These are phyloP conservation scores for Phytophthora kernoviae DNA, from an alignment of 352 stramenopile species.

Conservation along the genomic window DNA sequence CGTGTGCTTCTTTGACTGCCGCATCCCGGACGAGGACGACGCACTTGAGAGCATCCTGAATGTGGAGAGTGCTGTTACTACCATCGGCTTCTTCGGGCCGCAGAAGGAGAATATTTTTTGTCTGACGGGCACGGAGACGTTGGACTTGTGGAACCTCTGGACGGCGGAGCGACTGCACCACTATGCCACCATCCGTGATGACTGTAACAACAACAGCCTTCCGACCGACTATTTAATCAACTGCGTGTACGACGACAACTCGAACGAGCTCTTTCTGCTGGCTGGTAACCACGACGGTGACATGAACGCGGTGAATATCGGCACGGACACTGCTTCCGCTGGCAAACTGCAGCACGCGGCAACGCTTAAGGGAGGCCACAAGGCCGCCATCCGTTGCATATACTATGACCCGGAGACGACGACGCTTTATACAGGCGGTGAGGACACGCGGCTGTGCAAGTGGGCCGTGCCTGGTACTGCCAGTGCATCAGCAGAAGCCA, in stretches of 20 bases:
- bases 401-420: slow-evolving; percentile 65
- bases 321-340: slow-evolving; percentile 35
- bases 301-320: slow-evolving; percentile 77
- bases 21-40: slow-evolving; percentile 86
- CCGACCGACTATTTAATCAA: slow-evolving; percentile 87
- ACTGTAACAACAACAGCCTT: slow-evolving; percentile 71
- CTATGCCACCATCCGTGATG: slow-evolving; percentile 72
- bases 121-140: slow-evolving; percentile 87
- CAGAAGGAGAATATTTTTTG: slow-evolving; percentile 85
- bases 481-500: not conserved
- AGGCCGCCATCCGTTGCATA: slow-evolving; percentile 79
- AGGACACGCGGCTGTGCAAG: slow-evolving; percentile 86
- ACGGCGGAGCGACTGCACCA: slow-evolving; percentile 83
- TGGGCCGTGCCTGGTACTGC: slow-evolving; percentile 44
- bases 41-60: slow-evolving; percentile 91
- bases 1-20: slow-evolving; percentile 90
- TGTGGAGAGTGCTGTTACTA: slow-evolving; percentile 89
- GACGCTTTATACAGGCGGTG: slow-evolving; percentile 82
- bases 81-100: slow-evolving; percentile 87
- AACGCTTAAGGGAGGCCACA: slow-evolving; percentile 72
- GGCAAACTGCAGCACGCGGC: slow-evolving; percentile 61
- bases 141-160: slow-evolving; percentile 91
- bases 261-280: slow-evolving; percentile 76
- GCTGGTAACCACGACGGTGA: slow-evolving; percentile 79
- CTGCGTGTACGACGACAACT: slow-evolving; percentile 81